These are phyloP conservation scores for Dactylis glomerata DNA, from an alignment of 176 grass and related monocot species.

Conservation along the genomic window DNA sequence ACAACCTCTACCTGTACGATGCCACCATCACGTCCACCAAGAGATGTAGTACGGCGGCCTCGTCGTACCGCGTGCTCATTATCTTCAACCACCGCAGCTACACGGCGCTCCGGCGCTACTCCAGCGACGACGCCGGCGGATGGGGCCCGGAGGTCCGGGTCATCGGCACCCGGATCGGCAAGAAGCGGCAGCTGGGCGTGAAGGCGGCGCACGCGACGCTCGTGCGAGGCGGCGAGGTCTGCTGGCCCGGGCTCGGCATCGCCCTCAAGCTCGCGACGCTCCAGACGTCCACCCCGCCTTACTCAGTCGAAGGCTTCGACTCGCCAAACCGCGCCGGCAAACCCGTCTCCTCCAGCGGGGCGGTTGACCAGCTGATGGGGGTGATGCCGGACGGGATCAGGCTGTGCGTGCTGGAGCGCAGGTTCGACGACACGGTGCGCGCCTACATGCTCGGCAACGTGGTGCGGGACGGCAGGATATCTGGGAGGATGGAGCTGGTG, in stretches of 20 bases:
- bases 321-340: not conserved
- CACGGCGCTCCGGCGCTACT: constrained; percentile 26
- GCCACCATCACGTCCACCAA: not conserved
- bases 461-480: not conserved
- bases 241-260: constrained; percentile 22
- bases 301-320: not conserved
- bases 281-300: not conserved
- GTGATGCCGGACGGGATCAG: constrained; percentile 11
- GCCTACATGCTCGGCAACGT: not conserved
- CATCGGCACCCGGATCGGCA: not conserved
- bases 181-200: not conserved
- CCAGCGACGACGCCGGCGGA: not conserved
- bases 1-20: not conserved
- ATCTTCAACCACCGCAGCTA: constrained; percentile 24
- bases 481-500: not conserved
- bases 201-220: not conserved
- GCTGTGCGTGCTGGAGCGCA: not conserved
- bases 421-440: not conserved
- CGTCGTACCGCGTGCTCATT: constrained; percentile 16
- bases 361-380: not conserved
- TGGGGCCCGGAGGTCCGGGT: constrained; percentile 4
- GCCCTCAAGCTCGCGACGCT: not conserved
- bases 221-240: constrained; percentile 10
- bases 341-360: too few species aligned
- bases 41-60: not conserved